A percentile compares a stretch with the other conserved stretches of the same genome.
Evolutionary conservation across 2,329 filamentous ascomycete genomes (phyloP).

Genomic region (Sporothrix brasiliensis): DNA sequence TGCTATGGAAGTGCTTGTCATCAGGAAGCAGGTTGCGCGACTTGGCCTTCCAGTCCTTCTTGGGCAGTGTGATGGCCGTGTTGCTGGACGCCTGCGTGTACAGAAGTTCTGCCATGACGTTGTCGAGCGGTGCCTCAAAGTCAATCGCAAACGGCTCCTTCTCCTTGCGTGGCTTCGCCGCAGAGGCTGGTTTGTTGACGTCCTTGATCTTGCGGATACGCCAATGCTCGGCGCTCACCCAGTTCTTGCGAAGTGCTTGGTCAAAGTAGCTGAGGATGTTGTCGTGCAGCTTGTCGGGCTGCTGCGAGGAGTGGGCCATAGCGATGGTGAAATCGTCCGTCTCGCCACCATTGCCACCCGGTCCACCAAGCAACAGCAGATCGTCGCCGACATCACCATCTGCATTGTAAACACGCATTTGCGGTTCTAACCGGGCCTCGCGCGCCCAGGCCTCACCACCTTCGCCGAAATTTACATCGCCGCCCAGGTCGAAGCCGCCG

Average conservation of each 20-base stretch:
- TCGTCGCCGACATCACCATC: slow-evolving; percentile 59
- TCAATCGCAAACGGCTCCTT: slow-evolving; percentile 97
- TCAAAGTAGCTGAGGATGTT: slow-evolving; percentile 98
- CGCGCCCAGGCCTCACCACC: slow-evolving; percentile 94
- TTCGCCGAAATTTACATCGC: slow-evolving; percentile 85
- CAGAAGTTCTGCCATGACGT: slow-evolving; percentile 71
- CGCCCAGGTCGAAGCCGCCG: slow-evolving; percentile 69
- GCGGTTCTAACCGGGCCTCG: slow-evolving; percentile 82
- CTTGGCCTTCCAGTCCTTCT: slow-evolving; percentile 95
- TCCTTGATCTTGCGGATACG: slow-evolving; percentile 92
- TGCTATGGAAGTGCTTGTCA: slow-evolving; percentile 97
- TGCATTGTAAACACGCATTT: slow-evolving; percentile 76
- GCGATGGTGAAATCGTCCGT: slow-evolving; percentile 77
- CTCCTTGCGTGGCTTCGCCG: slow-evolving; percentile 74
- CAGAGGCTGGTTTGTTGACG: slow-evolving; percentile 40
- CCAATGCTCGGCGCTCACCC: slow-evolving; percentile 98
- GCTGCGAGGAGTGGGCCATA: slow-evolving; percentile 68
- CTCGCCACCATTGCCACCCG: slow-evolving; percentile 37
- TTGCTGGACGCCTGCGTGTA: slow-evolving; percentile 82
- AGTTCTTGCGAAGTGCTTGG: slow-evolving; percentile 93
- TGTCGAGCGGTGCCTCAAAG: slow-evolving; percentile 75
- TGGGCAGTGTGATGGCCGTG: slow-evolving; percentile 79
- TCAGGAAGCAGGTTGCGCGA: slow-evolving; percentile 91
- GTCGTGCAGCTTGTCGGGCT: slow-evolving; percentile 74
- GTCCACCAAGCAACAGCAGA: slow-evolving; percentile 53